Evolutionary conservation across 129 eudicot genomes (phyloP).

Genomic region (Daucus carota): DNA sequence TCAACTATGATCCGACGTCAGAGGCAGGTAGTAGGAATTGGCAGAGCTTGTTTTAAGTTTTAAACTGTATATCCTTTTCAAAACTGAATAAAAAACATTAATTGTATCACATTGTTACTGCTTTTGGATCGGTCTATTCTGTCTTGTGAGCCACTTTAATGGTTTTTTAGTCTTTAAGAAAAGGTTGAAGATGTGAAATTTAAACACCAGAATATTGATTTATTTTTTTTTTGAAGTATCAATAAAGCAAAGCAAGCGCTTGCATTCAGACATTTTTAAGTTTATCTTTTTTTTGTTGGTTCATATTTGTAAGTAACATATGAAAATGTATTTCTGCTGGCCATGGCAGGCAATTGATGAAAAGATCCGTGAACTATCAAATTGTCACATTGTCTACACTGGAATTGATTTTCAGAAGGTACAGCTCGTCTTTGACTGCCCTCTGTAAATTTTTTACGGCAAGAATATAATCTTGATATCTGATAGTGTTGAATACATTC

Average conservation of each 20-base stretch:
- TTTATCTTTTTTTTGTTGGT: not conserved
- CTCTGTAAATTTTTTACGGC: not conserved
- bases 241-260: not conserved
- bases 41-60: constrained; percentile 3
- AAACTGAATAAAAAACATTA: not conserved
- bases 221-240: not conserved
- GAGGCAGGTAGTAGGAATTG: constrained; percentile 55
- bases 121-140: constrained; percentile 1
- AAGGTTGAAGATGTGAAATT: not conserved
- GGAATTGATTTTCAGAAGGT: constrained; percentile 91
- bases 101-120: not conserved
- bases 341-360: constrained; percentile 87
- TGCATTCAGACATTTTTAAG: not conserved
- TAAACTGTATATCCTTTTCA: not conserved
- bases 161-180: not conserved
- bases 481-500: not conserved
- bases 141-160: not conserved
- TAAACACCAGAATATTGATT: not conserved
- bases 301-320: not conserved
- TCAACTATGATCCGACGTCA: constrained; percentile 96
- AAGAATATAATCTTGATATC: not conserved
- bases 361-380: constrained; percentile 84
- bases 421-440: constrained; percentile 14
- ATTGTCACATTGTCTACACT: constrained; percentile 77
- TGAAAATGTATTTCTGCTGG: constrained; percentile 4